A percentile compares a stretch with the other conserved stretches of the same genome.
Conservation (phyloP, 2,329 filamentous ascomycete species). For the Verticillium tricorpus region DNA sequence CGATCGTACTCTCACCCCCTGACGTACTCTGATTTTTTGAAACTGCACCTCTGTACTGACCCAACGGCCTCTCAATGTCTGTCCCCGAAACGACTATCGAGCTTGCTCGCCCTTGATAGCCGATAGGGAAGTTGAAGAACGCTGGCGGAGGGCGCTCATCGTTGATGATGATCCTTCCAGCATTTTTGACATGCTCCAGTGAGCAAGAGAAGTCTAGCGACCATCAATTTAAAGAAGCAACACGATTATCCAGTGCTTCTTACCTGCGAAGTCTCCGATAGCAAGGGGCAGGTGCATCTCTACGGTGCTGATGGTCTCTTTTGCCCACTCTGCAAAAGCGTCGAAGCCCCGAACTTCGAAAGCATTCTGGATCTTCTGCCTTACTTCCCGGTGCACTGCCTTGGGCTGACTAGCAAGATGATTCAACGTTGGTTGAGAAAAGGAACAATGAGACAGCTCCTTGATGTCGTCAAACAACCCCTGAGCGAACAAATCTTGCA, state of each 20-base stretch:
- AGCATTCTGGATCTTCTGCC: constrained; percentile 32
- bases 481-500: constrained; percentile 34
- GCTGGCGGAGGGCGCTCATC: constrained; percentile 34
- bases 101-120: constrained; percentile 50
- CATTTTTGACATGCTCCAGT: constrained; percentile 48
- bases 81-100: constrained; percentile 46
- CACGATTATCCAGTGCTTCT: not conserved
- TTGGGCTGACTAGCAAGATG: constrained; percentile 41
- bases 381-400: constrained; percentile 29
- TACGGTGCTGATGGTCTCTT: constrained; percentile 12
- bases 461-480: constrained; percentile 21
- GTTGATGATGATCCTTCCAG: constrained; percentile 33
- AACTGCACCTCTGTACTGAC: constrained; percentile 29
- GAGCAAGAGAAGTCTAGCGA: constrained; percentile 49
- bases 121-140: constrained; percentile 44
- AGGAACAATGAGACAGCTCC: constrained; percentile 17
- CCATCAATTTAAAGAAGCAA: not conserved
- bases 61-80: constrained; percentile 40
- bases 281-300: constrained; percentile 49
- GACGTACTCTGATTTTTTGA: constrained; percentile 8
- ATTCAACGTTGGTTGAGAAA: constrained; percentile 37
- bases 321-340: constrained; percentile 7
- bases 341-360: constrained; percentile 19
- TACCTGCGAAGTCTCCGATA: constrained; percentile 46
- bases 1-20: constrained; percentile 3